phyloP scores from a whole-genome alignment of 2,329 filamentous ascomycete genomes.

The Zasmidium cellare region DNA sequence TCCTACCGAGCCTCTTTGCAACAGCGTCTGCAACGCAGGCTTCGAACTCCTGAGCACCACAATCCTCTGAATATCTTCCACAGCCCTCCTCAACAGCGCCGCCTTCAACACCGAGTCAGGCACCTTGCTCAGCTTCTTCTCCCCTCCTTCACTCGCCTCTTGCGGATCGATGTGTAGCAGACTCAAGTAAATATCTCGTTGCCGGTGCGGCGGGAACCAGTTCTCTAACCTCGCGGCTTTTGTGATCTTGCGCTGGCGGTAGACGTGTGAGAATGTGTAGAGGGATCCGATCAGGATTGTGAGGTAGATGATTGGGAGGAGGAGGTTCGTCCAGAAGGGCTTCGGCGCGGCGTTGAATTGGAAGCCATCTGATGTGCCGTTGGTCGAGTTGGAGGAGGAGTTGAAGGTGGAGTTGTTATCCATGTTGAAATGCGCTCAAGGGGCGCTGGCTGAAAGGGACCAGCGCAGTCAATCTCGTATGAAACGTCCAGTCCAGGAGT shows the following conservation, averaged over 20 bases:
- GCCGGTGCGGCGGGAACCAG: constrained; percentile 89
- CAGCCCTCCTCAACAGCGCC: constrained; percentile 81
- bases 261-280: constrained; percentile 87
- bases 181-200: constrained; percentile 92
- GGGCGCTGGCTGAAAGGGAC: background rate
- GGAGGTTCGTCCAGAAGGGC: constrained; percentile 72
- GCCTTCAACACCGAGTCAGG: constrained; percentile 86
- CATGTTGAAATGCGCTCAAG: constrained; percentile 24
- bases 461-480: background rate
- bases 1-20: constrained; percentile 89
- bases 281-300: constrained; percentile 83
- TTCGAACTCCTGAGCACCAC: constrained; percentile 87
- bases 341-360: constrained; percentile 24
- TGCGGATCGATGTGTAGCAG: constrained; percentile 74
- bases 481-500: background rate
- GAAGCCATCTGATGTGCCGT: constrained; percentile 26
- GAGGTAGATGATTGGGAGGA: constrained; percentile 86
- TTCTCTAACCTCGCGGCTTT: constrained; percentile 83
- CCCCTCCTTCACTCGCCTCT: constrained; percentile 49
- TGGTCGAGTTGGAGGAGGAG: constrained; percentile 23
- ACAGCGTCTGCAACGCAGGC: constrained; percentile 76
- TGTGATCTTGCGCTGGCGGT: constrained; percentile 82
- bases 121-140: constrained; percentile 65
- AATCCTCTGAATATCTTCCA: constrained; percentile 90
- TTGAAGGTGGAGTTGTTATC: constrained; percentile 32